phyloP scores from a whole-genome alignment of 805 yeast genomes.

The Kuraishia molischiana region DNA sequence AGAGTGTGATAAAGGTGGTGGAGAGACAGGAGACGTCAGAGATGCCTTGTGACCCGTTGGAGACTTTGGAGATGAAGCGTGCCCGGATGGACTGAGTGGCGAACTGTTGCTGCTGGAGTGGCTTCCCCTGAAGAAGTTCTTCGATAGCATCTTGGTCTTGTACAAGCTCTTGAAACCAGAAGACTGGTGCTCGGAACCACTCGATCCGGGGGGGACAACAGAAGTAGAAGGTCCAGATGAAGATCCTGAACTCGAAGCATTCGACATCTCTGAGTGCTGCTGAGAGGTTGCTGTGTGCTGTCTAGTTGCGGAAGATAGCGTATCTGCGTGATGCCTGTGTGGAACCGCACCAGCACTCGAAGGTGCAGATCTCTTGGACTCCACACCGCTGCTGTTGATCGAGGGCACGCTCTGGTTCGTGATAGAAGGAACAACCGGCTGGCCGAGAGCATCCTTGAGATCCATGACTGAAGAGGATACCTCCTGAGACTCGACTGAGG shows the following conservation, averaged over 20 bases:
- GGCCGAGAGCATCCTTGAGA: slow-evolving; percentile 14
- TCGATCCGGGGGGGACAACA: too few relatives aligned
- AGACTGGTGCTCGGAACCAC: slow-evolving; percentile 3
- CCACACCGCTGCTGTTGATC: slow-evolving; percentile 1
- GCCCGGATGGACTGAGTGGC: background rate
- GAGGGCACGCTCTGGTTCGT: slow-evolving; percentile 3
- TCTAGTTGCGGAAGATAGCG: too few relatives aligned
- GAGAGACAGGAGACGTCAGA: too few relatives aligned
- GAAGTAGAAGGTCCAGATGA: too few relatives aligned
- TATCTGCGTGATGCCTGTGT: background rate
- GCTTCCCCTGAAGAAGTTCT: background rate
- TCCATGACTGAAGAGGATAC: slow-evolving; percentile 11
- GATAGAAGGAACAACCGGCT: background rate
- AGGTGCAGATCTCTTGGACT: background rate
- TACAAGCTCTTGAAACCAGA: slow-evolving; percentile 4
- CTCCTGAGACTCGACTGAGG: background rate
- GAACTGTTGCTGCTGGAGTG: background rate
- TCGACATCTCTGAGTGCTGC: background rate
- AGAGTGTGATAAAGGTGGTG: too few relatives aligned
- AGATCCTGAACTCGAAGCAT: slow-evolving; percentile 1
- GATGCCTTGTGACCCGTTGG: background rate
- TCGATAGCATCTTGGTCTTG: background rate
- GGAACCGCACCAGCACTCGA: background rate
- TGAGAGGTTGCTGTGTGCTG: background rate
- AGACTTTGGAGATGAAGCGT: background rate